Evolutionary conservation across 495 filamentous ascomycete species (phyloP), one percentile per base, ranked within the genome.

Genomic region (Neurospora sp.): DNA sequence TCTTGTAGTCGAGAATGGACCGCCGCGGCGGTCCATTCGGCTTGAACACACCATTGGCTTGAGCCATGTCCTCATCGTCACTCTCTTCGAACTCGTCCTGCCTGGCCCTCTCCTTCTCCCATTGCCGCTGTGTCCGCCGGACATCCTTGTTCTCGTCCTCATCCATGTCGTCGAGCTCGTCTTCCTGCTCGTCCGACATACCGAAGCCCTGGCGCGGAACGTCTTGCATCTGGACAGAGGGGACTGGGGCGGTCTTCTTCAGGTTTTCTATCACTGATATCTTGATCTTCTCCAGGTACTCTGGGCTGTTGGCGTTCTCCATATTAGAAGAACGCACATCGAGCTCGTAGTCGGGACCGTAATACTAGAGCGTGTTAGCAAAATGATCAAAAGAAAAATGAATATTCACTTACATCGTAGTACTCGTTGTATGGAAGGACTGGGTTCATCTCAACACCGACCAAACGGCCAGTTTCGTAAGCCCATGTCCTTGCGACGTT

Each of bases 401-500:
- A 35, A 18, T 8, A 31, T 31, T 1, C 70, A 79, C 86, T 81
- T 87, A 96, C 94, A 83, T 98, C 94, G 80, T 99, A 99, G 80
- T 98, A 99, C 77, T 99, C 96, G 71, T 97, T 98, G 80, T 92
- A 99, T 1, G 96, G 96, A n/a, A 99, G 85, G 2, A 93, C 89
- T 1, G 91, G 86, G 16, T 87, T 86, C 83, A 99, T 90, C 69
- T 90, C 86, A 37, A 93, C 87, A 40, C 92, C 93, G 18, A 98
- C 93, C 22, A 98, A 88, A 39, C 93, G 86, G 73, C 96, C 96
- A 7, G 96, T 98, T 80, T 99, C 96, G 79, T 89, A 98, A 6
- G 96, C 94, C 96, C 96, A 99, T 6, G 96, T 97, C 71, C 96
- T 90, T 27, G 95, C 93, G 39, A 99, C 96, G 74, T 99, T 99